These are phyloP conservation scores for Vigna trinervia DNA, from an alignment of 306 rosid species.

Conservation along the genomic window DNA sequence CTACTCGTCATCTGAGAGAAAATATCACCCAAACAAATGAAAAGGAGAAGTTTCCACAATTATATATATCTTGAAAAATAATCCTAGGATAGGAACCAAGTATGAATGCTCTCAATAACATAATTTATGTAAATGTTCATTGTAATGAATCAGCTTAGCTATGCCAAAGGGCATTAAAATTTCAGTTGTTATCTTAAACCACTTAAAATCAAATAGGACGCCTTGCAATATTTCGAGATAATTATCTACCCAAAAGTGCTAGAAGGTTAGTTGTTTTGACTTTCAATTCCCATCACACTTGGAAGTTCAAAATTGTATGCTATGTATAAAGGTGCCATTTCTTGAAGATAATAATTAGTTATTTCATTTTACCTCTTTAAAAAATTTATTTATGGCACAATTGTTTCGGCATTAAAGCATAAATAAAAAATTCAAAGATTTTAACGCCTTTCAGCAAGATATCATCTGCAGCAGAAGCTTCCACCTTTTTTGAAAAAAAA, in stretches of 20 bases:
- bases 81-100: constrained; percentile 10
- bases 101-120: not conserved
- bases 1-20: not conserved
- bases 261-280: not conserved
- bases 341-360: not conserved
- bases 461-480: constrained; percentile 17
- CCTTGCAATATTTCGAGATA: not conserved
- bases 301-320: not conserved
- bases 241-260: not conserved
- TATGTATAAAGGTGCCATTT: not conserved
- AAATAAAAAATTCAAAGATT: constrained; percentile 1
- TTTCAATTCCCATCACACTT: not conserved
- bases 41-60: not conserved
- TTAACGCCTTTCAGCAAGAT: not conserved
- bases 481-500: not conserved
- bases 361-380: not conserved
- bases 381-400: constrained; percentile 23
- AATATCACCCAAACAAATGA: constrained; percentile 10
- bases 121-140: not conserved
- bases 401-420: constrained; percentile 15
- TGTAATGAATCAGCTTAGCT: not conserved
- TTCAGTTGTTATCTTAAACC: not conserved
- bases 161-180: not conserved
- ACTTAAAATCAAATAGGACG: not conserved
- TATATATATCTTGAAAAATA: constrained; percentile 4